phyloP scores from a whole-genome alignment of 2,329 filamentous ascomycete genomes.

The Pyrenophora seminiperda region DNA sequence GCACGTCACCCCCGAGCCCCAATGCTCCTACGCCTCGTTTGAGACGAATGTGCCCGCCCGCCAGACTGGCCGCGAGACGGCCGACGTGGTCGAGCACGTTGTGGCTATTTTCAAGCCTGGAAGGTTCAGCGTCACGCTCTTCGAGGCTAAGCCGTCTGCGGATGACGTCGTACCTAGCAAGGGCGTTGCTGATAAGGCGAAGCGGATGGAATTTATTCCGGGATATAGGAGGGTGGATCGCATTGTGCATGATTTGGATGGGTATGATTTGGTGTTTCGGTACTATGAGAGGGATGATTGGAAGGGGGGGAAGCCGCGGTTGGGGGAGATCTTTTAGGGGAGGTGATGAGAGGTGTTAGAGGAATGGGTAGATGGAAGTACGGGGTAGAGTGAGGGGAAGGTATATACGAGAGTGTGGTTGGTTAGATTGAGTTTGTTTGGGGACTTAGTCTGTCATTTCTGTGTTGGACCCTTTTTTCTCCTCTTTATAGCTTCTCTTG shows the following conservation, averaged over 20 bases:
- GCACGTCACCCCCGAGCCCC: slow-evolving; percentile 94
- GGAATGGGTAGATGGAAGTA: too few species aligned
- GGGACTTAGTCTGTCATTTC: too few species aligned
- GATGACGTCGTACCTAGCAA: slow-evolving; percentile 49
- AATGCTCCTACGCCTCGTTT: slow-evolving; percentile 97
- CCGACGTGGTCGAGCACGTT: slow-evolving; percentile 90
- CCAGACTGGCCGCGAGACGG: slow-evolving; percentile 84
- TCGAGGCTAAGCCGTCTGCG: slow-evolving; percentile 76
- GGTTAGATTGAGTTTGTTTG: too few species aligned
- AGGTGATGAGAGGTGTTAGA: too few species aligned
- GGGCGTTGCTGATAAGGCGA: slow-evolving; percentile 46
- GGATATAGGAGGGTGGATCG: slow-evolving; percentile 91
- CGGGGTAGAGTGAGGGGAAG: too few species aligned
- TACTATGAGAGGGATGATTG: slow-evolving; percentile 93
- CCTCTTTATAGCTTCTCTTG: too few species aligned
- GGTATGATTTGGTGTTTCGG: slow-evolving; percentile 94
- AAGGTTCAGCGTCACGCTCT: slow-evolving; percentile 96
- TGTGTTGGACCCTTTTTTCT: too few species aligned
- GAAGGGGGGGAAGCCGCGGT: slow-evolving; percentile 66
- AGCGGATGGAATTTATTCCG: slow-evolving; percentile 73
- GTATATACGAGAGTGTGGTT: too few species aligned
- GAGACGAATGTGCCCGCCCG: slow-evolving; percentile 95
- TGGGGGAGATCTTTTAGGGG: slow-evolving; percentile 56
- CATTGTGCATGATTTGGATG: slow-evolving; percentile 96
- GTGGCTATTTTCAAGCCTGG: slow-evolving; percentile 95